Evolutionary conservation across 768 basidiomycete genomes (phyloP).

Genomic region (Tylopilus subfusipes): DNA sequence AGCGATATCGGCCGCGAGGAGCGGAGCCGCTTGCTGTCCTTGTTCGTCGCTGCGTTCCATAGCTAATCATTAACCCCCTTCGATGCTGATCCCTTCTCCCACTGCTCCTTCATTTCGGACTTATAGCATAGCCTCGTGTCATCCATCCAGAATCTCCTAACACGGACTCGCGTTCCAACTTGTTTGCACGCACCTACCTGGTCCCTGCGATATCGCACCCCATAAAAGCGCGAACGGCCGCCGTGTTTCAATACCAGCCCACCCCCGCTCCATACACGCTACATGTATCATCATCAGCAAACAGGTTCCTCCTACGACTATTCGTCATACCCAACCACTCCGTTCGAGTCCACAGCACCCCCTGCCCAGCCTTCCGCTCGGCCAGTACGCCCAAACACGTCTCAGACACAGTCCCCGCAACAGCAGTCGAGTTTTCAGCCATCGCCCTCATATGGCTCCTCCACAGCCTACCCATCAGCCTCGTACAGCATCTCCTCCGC

Average conservation of each 20-base stretch:
- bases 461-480: conserved; percentile 29
- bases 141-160: conserved; percentile 29
- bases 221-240: conserved; percentile 29
- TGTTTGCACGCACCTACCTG: conserved; percentile 24
- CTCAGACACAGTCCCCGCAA: conserved; percentile 33
- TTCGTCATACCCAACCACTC: conserved; percentile 36
- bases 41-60: conserved; percentile 26
- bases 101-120: conserved; percentile 34
- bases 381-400: conserved; percentile 26
- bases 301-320: conserved; percentile 51
- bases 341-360: conserved; percentile 26
- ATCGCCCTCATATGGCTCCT: conserved; percentile 28
- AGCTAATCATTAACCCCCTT: conserved; percentile 34
- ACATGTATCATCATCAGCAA: conserved; percentile 51
- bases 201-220: conserved; percentile 28
- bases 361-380: conserved; percentile 31
- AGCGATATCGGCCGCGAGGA: conserved; percentile 22
- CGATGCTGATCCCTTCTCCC: conserved; percentile 35
- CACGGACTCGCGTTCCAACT: conserved; percentile 25
- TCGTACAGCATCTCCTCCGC: conserved; percentile 28
- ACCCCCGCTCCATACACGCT: conserved; percentile 52
- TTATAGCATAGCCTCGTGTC: conserved; percentile 36
- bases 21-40: conserved; percentile 29
- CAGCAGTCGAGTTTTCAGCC: conserved; percentile 26
- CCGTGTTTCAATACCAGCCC: conserved; percentile 16